phyloP scores from a whole-genome alignment of 2,329 filamentous ascomycete species.

The Diaporthe amygdali region DNA sequence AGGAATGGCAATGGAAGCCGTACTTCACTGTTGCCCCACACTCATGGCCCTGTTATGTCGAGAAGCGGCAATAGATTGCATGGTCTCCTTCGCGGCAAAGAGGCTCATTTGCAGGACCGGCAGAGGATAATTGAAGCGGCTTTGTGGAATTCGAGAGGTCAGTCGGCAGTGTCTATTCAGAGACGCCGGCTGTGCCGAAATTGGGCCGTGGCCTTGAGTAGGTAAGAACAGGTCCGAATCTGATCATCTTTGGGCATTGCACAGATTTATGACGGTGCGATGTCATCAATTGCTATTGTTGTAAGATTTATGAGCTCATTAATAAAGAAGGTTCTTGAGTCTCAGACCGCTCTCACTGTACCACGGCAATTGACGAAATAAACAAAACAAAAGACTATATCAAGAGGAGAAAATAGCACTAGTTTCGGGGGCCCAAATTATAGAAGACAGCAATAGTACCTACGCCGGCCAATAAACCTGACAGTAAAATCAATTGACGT shows the following conservation, averaged over 20 bases:
- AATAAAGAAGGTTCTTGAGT: neutral
- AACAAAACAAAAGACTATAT: no score
- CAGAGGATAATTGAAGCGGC: neutral
- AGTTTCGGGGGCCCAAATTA: no score
- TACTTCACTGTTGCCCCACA: constrained; percentile 25
- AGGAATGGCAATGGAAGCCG: constrained; percentile 26
- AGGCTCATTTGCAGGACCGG: no score
- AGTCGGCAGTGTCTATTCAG: neutral
- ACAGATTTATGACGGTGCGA: neutral
- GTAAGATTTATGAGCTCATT: neutral
- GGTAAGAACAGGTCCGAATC: neutral
- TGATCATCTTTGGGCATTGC: neutral
- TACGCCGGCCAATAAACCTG: no score
- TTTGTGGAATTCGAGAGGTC: neutral
- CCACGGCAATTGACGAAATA: no score
- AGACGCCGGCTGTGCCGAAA: no score
- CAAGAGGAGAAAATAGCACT: no score
- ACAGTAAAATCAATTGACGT: no score
- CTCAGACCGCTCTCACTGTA: no score
- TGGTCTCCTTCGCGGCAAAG: neutral
- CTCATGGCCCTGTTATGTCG: constrained; percentile 26
- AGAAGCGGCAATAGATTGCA: constrained; percentile 1
- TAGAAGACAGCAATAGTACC: no score
- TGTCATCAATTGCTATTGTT: neutral
- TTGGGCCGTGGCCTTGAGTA: neutral